Evolutionary conservation across 1,284 basidiomycete species (phyloP), one percentile per base, ranked within the genome.

Genomic region (Dichomitus squalens): DNA sequence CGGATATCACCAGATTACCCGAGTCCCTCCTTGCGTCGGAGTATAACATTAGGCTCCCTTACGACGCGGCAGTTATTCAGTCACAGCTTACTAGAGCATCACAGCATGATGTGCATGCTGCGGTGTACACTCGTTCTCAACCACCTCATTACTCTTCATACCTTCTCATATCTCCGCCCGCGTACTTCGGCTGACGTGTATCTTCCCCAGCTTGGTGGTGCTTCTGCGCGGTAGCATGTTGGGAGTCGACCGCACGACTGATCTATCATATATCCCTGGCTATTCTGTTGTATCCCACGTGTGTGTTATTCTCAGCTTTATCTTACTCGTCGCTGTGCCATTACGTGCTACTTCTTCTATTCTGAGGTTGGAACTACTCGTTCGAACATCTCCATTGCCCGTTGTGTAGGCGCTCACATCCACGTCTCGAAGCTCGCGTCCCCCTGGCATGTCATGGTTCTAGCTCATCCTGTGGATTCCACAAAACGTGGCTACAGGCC

Each of bases 241-340:
- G 8, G 27, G 11, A 8, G 14, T 23, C 14, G 11, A 23, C 20
- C 20, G 35, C 51, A 51, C 43, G 41, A 58, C 57, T 41, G 41
- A 18, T 41, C 3, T 63, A 60, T 34, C 57, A 55, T 63, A 63
- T 54, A 55, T 50, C 20, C 8, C 29, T 40, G 35, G 47, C 29
- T 53, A 52, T 56, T 49, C 31, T 44, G 35, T 44, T 59, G 52
- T 57, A 57, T 49, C 34, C 44, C 56, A 49, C 51, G 25, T 27
- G 56, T 57, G 56, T 50, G 56, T 57, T 23, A 53, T 57, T 27
- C 6, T 50, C 40, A 44, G n/a, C 25, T 50, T 21, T 43, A 20
- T 8, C 38, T 29, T 34, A 20, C 29, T 21, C 29, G 12, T 5
- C 31, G 11, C 12, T n/a, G 7, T 21, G 8, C 18, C 29, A 12